These are phyloP conservation scores for Acacia confusa DNA, from an alignment of 306 rosid genomes.

Conservation along the genomic window DNA sequence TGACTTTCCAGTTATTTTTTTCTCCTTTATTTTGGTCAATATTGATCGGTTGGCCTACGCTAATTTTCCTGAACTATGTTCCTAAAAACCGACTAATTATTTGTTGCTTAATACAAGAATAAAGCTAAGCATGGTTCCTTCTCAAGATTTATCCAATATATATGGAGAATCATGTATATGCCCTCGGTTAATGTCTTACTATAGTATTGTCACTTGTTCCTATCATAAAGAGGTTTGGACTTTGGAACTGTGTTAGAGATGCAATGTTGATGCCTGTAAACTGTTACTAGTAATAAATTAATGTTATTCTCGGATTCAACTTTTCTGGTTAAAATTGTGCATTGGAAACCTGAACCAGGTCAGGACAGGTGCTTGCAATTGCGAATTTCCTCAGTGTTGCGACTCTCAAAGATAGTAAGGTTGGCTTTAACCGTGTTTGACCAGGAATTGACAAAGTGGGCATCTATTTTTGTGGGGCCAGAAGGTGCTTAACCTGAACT, in stretches of 20 bases:
- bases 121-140: neutral
- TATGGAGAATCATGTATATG: neutral
- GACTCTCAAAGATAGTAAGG: constrained; percentile 54
- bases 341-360: constrained; percentile 49
- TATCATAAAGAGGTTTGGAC: neutral
- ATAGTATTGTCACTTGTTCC: neutral
- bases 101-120: neutral
- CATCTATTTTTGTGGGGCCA: neutral
- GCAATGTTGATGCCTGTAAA: neutral
- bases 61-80: neutral
- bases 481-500: neutral
- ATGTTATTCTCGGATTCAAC: neutral
- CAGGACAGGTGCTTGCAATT: constrained; percentile 63
- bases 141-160: neutral
- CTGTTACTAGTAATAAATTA: neutral
- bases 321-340: constrained; percentile 10
- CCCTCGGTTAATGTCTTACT: neutral
- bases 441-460: constrained; percentile 7
- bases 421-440: neutral
- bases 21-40: neutral
- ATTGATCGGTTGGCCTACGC: neutral
- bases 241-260: neutral
- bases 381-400: constrained; percentile 64
- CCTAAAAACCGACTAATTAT: neutral
- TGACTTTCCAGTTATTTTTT: neutral